A percentile compares a stretch with the other conserved stretches of the same genome.
These are phyloP conservation scores for Eucalyptus paniculata DNA, from an alignment of 345 rosid genomes.

Conservation along the genomic window DNA sequence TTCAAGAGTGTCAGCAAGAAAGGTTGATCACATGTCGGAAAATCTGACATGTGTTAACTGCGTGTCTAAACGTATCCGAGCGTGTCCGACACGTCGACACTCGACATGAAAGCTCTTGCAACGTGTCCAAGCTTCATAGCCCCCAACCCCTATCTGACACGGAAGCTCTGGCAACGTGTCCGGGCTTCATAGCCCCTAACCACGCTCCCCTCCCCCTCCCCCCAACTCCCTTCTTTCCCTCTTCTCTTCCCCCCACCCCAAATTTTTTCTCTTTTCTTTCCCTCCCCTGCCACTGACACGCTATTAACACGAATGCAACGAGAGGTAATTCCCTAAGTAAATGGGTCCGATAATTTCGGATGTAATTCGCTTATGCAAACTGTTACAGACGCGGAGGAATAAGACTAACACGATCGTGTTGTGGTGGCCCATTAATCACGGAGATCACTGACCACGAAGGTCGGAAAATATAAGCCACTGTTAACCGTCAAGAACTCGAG, in stretches of 20 bases:
- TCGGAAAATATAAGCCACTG: background rate
- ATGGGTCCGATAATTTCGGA: background rate
- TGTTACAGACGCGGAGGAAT: background rate
- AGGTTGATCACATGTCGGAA: too few species aligned
- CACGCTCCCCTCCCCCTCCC: too few species aligned
- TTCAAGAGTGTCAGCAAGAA: too few species aligned
- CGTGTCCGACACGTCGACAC: too few species aligned
- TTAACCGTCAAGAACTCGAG: background rate
- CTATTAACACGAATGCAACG: background rate
- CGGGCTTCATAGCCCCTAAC: too few species aligned
- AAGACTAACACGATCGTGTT: background rate
- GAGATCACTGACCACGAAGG: background rate
- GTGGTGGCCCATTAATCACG: background rate
- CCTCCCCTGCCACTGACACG: fast-evolving
- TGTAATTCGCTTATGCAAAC: background rate
- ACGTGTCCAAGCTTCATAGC: too few species aligned
- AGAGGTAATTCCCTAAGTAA: background rate
- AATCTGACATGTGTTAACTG: fast-evolving
- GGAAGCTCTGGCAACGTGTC: fast-evolving
- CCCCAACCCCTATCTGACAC: too few species aligned
- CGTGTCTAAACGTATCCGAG: fast-evolving
- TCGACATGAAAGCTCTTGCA: too few species aligned
- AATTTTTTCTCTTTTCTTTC: too few species aligned
- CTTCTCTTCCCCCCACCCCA: too few species aligned
- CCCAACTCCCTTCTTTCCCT: too few species aligned